Base-by-base conservation (phyloP, 495 filamentous ascomycete genomes). In the Lasiosphaeria miniovina region DNA sequence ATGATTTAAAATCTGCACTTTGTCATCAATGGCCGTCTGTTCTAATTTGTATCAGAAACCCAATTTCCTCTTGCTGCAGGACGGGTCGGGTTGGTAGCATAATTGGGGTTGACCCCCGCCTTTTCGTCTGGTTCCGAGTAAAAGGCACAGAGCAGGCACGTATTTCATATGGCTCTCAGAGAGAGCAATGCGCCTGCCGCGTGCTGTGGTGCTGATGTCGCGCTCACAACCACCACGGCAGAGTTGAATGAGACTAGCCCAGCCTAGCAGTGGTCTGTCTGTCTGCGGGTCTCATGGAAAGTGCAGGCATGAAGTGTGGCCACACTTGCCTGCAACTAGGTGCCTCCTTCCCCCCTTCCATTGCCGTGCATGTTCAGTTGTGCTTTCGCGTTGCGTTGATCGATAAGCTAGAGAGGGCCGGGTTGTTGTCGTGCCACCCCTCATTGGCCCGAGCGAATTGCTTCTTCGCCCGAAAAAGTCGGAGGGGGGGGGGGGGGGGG, bases 371-470 rank as follows among this genome's bases (percentile, higher is more conserved):
- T 24, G 24, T 24, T 0, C 24, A 24, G 24, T 24, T 24, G 24
- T 24, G 24, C 24, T 24, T 24, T 24, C 2, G 24, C 1, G 24
- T 24, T 24, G 24, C 24, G 24, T 38, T 40, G 48, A 50, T 54
- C 52, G 34, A 54, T 46, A 46, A 46, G 43, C 43, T 2, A n/a
- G 5, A 14, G 43, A n/a, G 4, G 12, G 43, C 43, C 43, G 43
- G 43, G 43, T 46, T 46, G 12, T 4, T 46, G 43, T 46, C 43
- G 43, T 46, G 7, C 12, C 12, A 4, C 43, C 4, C 15, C 43
- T 46, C 43, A 46, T 46, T 46, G 43, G 43, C 43, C 15, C 43
- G 8, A 46, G 43, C 43, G 43, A 46, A 46, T 46, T 46, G 43
- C 43, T 46, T 46, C 43, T 46, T 46, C 12, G 24, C 24, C 43